Conservation (phyloP, 176 grass and related monocot species). For the Pharus latifolius region DNA sequence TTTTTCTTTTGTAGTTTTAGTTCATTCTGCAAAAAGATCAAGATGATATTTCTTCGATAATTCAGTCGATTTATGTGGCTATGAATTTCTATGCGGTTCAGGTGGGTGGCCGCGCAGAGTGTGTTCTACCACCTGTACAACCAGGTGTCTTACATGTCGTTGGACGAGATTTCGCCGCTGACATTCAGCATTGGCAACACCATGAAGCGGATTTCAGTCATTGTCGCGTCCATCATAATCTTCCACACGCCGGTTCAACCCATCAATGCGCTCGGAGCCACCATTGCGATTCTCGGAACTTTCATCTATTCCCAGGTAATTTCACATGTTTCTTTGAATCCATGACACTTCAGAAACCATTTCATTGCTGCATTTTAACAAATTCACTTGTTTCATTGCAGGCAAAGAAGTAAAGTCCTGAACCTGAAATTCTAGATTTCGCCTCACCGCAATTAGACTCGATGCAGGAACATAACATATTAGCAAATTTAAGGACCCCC, state of each 20-base stretch:
- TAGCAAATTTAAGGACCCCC: conserved; percentile 2
- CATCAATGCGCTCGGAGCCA: conserved; percentile 80
- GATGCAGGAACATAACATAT: background rate
- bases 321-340: background rate
- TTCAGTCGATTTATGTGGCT: conserved; percentile 15
- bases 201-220: conserved; percentile 95
- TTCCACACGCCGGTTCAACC: conserved; percentile 86
- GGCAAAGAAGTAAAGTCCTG: conserved; percentile 25
- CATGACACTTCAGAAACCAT: background rate
- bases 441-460: background rate
- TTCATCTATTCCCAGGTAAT: conserved; percentile 93
- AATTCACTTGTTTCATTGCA: conserved; percentile 2
- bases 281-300: conserved; percentile 80
- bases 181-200: conserved; percentile 96
- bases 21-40: background rate
- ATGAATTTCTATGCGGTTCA: conserved; percentile 6
- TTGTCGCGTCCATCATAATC: conserved; percentile 89
- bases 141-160: conserved; percentile 96
- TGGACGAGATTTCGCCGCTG: conserved; percentile 87
- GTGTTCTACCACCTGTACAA: conserved; percentile 99
- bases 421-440: background rate
- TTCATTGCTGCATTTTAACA: background rate
- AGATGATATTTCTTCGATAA: background rate
- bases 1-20: background rate
- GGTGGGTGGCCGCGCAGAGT: conserved; percentile 94